Conservation (phyloP, 805 yeast genomes). For the Wickerhamomyces rabaulensis region DNA sequence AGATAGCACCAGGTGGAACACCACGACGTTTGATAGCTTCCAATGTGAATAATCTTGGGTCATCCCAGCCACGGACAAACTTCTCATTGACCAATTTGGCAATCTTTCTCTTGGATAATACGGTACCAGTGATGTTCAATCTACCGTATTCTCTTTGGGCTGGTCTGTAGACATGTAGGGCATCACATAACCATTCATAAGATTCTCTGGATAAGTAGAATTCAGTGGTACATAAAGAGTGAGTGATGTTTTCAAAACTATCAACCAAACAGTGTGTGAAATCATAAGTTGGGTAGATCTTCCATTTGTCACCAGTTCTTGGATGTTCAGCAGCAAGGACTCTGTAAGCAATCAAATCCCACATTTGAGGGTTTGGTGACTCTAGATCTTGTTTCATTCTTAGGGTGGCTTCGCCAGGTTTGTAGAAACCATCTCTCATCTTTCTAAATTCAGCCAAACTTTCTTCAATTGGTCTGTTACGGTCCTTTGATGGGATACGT, state of each 20-base stretch:
- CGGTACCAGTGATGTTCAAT: conserved; percentile 89
- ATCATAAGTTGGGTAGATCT: conserved; percentile 96
- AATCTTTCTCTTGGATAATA: conserved; percentile 92
- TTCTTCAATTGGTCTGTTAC: conserved; percentile 66
- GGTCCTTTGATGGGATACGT: conserved; percentile 76
- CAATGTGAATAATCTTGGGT: conserved; percentile 91
- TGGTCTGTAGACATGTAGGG: conserved; percentile 90
- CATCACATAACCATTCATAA: conserved; percentile 98
- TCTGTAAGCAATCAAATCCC: conserved; percentile 98
- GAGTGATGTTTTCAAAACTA: conserved; percentile 93
- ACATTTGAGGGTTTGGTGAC: conserved; percentile 97
- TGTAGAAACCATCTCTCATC: conserved; percentile 86
- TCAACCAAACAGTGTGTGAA: conserved; percentile 99
- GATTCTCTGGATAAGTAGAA: conserved; percentile 88
- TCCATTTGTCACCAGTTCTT: conserved; percentile 97
- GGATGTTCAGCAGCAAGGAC: conserved; percentile 90
- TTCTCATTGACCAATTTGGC: conserved; percentile 82
- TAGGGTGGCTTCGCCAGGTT: conserved; percentile 88
- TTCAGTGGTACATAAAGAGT: conserved; percentile 94
- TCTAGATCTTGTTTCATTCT: conserved; percentile 93
- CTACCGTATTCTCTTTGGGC: conserved; percentile 99
- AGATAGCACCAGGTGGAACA: conserved; percentile 96
- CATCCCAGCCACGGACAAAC: conserved; percentile 95
- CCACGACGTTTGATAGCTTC: conserved; percentile 97
- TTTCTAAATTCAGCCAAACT: conserved; percentile 76